A percentile compares a stretch with the other conserved stretches of the same genome.
These are phyloP conservation scores for Ophiocordyceps australis DNA, from an alignment of 2,329 filamentous ascomycete genomes.

Conservation along the genomic window DNA sequence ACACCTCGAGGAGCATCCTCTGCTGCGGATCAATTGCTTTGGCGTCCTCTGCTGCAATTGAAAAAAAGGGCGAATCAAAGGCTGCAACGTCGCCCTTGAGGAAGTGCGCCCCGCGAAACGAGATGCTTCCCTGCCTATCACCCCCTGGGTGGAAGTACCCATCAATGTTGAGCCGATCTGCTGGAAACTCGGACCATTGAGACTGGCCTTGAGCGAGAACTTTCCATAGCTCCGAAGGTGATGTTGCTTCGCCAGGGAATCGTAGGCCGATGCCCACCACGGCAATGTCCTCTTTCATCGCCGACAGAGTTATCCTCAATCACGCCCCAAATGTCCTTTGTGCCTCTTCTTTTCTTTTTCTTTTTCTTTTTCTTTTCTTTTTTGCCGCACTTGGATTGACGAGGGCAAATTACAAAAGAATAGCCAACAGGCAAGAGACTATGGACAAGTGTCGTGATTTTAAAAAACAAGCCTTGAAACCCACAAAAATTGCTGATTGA, in stretches of 20 bases:
- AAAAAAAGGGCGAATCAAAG: conserved; percentile 34
- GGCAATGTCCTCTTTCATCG: conserved; percentile 27
- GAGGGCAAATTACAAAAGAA: too few species aligned
- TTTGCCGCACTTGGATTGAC: too few species aligned
- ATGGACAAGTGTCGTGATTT: too few species aligned
- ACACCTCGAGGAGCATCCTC: conserved; percentile 29
- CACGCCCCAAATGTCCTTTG: too few species aligned
- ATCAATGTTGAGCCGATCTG: conserved; percentile 28
- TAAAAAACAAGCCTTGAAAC: too few species aligned
- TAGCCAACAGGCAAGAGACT: too few species aligned
- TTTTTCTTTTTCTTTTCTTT: too few species aligned
- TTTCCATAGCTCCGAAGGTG: conserved; percentile 27
- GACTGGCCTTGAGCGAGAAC: conserved; percentile 22
- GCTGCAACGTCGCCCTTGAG: conserved; percentile 24
- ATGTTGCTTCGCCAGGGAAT: conserved; percentile 29
- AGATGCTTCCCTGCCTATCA: conserved; percentile 26
- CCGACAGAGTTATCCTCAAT: too few species aligned
- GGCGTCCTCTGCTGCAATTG: conserved; percentile 28
- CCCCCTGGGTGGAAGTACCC: conserved; percentile 35
- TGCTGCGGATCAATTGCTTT: conserved; percentile 34
- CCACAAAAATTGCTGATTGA: too few species aligned
- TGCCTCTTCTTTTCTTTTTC: too few species aligned
- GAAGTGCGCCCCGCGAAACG: conserved; percentile 30
- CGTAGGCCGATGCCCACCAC: conserved; percentile 31
- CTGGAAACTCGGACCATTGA: conserved; percentile 29